Evolutionary conservation across 2,329 filamentous ascomycete genomes (phyloP).

Genomic region (Aspergillus carbonarius): DNA sequence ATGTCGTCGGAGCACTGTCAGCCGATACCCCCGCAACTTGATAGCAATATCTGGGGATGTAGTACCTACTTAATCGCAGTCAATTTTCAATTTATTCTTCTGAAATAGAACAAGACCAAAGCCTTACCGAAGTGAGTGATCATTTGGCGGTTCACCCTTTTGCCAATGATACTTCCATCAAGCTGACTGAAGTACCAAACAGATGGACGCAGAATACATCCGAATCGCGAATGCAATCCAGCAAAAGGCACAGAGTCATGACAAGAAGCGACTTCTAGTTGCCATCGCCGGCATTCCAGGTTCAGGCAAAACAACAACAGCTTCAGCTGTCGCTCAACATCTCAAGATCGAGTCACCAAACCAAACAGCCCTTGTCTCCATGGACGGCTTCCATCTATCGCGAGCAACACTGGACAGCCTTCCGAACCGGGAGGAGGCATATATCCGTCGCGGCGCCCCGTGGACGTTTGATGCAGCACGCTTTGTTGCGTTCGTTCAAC

Average conservation of each 20-base stretch:
- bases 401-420: conserved; percentile 30
- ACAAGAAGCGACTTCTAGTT: conserved; percentile 23
- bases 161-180: neutral
- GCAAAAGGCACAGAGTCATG: conserved; percentile 15
- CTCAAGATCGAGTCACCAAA: conserved; percentile 20
- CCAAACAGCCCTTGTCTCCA: conserved; percentile 28
- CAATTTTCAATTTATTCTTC: neutral
- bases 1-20: neutral
- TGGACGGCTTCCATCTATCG: conserved; percentile 42
- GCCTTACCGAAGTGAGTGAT: neutral
- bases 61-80: neutral
- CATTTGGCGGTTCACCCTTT: neutral
- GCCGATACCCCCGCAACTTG: neutral
- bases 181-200: neutral
- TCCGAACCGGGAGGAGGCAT: conserved; percentile 34
- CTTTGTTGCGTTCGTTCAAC: conserved; percentile 29
- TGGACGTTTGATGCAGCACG: conserved; percentile 38
- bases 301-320: conserved; percentile 38
- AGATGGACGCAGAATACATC: conserved; percentile 26
- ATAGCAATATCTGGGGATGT: neutral
- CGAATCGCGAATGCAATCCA: conserved; percentile 20
- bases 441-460: conserved; percentile 37
- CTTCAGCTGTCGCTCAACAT: conserved; percentile 26
- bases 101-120: neutral
- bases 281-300: conserved; percentile 35